Evolutionary conservation across 2,329 filamentous ascomycete species (phyloP).

Genomic region (Trichoderma simmonsii): DNA sequence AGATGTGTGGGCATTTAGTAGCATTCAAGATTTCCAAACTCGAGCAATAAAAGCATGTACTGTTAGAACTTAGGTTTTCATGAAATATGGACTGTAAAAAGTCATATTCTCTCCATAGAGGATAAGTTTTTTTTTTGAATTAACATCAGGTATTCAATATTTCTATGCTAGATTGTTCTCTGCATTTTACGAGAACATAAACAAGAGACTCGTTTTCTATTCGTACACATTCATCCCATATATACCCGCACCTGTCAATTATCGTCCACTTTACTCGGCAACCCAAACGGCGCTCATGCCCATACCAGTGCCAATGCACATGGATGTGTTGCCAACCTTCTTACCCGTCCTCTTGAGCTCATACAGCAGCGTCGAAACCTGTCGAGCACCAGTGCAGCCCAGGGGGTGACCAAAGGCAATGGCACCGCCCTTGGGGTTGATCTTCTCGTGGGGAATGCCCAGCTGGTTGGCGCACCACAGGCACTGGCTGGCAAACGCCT

Average conservation of each 20-base stretch:
- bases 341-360: conserved; percentile 81
- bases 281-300: conserved; percentile 97
- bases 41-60: background rate
- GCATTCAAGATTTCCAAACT: background rate
- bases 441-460: conserved; percentile 75
- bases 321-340: conserved; percentile 87
- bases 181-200: background rate
- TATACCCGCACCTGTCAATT: background rate
- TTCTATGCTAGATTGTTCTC: background rate
- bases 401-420: conserved; percentile 96
- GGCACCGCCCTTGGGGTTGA: conserved; percentile 95
- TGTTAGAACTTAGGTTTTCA: background rate
- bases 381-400: conserved; percentile 88
- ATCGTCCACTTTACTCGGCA: conserved; percentile 58
- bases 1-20: background rate
- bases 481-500: conserved; percentile 95
- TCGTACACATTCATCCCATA: conserved; percentile 6
- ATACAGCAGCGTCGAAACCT: conserved; percentile 87
- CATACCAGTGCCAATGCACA: conserved; percentile 98
- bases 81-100: background rate
- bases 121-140: background rate
- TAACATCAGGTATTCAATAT: background rate
- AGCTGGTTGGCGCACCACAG: conserved; percentile 91
- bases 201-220: background rate
- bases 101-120: background rate